Conservation (phyloP, 768 basidiomycete genomes). For the Termitomyces heimii region DNA sequence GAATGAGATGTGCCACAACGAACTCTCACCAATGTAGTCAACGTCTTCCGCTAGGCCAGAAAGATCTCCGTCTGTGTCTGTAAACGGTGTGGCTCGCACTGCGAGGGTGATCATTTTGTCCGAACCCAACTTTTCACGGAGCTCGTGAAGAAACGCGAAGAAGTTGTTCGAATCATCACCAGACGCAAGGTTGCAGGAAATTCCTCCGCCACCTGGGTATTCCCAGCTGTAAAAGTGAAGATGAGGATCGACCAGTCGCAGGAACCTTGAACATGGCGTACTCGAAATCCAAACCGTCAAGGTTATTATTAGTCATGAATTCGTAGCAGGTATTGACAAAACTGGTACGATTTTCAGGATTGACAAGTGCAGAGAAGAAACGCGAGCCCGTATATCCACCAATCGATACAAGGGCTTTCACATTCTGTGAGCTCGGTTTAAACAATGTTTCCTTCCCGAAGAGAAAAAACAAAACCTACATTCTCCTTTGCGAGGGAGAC, state of each 20-base stretch:
- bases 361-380: constrained; percentile 60
- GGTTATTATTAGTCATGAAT: constrained; percentile 40
- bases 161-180: constrained; percentile 69
- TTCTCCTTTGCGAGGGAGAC: constrained; percentile 40
- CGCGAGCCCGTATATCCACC: constrained; percentile 68
- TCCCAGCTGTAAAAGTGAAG: constrained; percentile 54
- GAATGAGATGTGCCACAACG: neutral
- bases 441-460: neutral
- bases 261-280: constrained; percentile 15
- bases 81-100: constrained; percentile 34
- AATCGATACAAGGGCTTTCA: constrained; percentile 52
- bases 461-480: constrained; percentile 20
- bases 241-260: neutral
- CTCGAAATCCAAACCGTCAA: constrained; percentile 59
- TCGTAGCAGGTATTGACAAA: constrained; percentile 57
- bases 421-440: constrained; percentile 28
- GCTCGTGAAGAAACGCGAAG: constrained; percentile 64
- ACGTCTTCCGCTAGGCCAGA: constrained; percentile 66
- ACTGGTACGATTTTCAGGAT: constrained; percentile 47
- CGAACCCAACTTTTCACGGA: constrained; percentile 46
- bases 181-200: constrained; percentile 63
- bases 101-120: constrained; percentile 54
- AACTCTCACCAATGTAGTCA: constrained; percentile 32
- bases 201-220: constrained; percentile 63
- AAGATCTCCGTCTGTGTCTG: constrained; percentile 58